Conservation (phyloP, 2,329 filamentous ascomycete genomes). For the Juglanconis oblonga region DNA sequence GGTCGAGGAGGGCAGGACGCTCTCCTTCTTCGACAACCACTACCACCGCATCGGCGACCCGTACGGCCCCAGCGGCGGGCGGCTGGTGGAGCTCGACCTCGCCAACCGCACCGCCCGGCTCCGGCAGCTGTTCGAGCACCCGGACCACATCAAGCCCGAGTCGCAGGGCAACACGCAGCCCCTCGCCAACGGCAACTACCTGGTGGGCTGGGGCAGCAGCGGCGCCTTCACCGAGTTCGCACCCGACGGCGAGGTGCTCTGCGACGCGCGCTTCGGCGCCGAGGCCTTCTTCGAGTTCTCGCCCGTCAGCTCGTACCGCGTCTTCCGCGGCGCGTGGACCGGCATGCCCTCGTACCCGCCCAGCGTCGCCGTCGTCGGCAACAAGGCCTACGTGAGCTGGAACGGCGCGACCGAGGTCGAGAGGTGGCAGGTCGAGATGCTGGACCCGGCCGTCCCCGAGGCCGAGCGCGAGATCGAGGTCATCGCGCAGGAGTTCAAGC, state of each 20-base stretch:
- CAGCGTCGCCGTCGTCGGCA: conserved; percentile 7
- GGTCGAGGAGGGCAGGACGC: conserved; percentile 21
- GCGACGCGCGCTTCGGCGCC: conserved; percentile 19
- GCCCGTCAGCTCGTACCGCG: conserved; percentile 21
- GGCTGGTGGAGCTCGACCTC: conserved; percentile 26
- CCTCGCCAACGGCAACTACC: conserved; percentile 48
- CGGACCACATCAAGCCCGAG: conserved; percentile 17
- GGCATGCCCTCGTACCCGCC: conserved; percentile 16
- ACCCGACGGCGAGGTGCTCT: conserved; percentile 18
- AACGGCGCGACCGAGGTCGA: conserved; percentile 20
- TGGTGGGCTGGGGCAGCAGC: conserved; percentile 48
- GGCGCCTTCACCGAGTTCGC: conserved; percentile 18
- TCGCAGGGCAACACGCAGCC: conserved; percentile 49
- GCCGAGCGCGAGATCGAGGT: background rate
- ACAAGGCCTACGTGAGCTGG: conserved; percentile 20
- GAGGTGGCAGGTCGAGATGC: conserved; percentile 20
- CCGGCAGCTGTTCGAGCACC: conserved; percentile 29
- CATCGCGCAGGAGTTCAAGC: conserved; percentile 13
- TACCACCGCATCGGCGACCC: conserved; percentile 17
- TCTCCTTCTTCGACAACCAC: conserved; percentile 38
- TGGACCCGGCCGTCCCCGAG: background rate
- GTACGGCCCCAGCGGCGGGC: conserved; percentile 21
- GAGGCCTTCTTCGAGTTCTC: conserved; percentile 16
- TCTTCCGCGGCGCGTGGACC: conserved; percentile 18
- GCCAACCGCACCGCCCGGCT: conserved; percentile 26